Conservation (phyloP, 306 rosid species). For the Sphenostylis stenocarpa region DNA sequence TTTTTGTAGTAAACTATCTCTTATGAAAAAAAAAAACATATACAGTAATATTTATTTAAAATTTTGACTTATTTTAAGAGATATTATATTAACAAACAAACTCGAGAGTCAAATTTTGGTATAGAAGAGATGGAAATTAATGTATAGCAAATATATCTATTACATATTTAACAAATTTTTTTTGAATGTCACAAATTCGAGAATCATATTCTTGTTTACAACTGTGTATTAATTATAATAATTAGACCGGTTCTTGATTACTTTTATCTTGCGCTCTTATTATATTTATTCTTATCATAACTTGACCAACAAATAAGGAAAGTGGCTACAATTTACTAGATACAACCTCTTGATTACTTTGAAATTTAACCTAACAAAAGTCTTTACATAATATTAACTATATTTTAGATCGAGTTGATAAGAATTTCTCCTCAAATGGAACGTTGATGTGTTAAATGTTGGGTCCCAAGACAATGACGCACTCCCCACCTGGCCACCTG, state of each 20-base stretch:
- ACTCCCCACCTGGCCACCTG: conserved; percentile 62
- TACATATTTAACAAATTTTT: no score
- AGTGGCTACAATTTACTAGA: neutral
- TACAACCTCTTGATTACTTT: neutral
- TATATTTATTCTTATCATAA: neutral
- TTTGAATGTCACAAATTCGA: no score
- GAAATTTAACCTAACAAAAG: neutral
- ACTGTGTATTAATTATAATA: neutral
- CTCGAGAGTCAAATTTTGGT: no score
- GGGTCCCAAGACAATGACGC: conserved; percentile 40
- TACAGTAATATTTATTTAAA: no score
- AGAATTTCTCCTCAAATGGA: neutral
- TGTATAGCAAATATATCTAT: no score
- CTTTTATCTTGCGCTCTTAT: neutral
- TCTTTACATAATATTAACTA: neutral
- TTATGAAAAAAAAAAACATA: no score
- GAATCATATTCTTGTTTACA: neutral
- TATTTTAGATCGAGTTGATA: neutral
- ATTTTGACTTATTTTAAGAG: neutral
- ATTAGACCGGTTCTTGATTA: neutral
- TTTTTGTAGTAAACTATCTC: no score
- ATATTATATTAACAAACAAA: no score
- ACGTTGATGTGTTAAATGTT: neutral
- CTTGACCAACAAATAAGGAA: neutral
- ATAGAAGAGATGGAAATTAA: no score